Evolutionary conservation across 2,329 filamentous ascomycete species (phyloP), one percentile per base, ranked within the genome.

Genomic region (Colletotrichum viniferum): DNA sequence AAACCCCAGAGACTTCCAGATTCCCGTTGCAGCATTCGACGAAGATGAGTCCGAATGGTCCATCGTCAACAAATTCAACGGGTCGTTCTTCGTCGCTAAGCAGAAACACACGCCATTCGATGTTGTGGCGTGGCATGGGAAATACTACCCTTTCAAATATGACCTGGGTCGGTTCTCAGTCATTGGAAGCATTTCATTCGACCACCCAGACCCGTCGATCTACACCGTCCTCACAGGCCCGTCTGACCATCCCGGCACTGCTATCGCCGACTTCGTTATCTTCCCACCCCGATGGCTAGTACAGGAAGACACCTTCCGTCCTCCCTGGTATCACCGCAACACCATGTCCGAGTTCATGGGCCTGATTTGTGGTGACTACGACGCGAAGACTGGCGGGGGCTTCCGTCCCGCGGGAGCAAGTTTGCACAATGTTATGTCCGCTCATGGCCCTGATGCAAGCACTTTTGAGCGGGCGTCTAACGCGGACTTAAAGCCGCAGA

Each of bases 81-180:
- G 91, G 66, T 87, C 87, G 52, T 87, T 93, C 69, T 93, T 92
- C 81, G 84, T 85, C 8, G 89, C 90, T 14, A 87, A 83, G 38
- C 92, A 93, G 80, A 83, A 87, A 10, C 92, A 93, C 79, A 91
- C 88, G 0, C 92, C 92, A 0, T 94, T 93, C 79, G 92, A 94
- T 78, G 87, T 93, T 4, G 91, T 94, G 16, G 91, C 90, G 21
- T 93, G 92, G 91, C 91, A 93, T 78, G 92, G 92, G n/a, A 90
- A 89, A 74, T 93, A 93, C 81, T 90, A 91, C 71, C 92, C 92
- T 0, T 93, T 91, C 86, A 94, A 93, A 81, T 94, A 94, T 81
- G 92, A 93, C 77, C 85, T 94, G 0, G 91, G 90, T 52, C 89
- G 90, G 34, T 93, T 93, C 84, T 91, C 89, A 79, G 89, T 88